Base-by-base conservation (phyloP, 2,329 filamentous ascomycete genomes). In the Colletotrichum theobromicola region DNA sequence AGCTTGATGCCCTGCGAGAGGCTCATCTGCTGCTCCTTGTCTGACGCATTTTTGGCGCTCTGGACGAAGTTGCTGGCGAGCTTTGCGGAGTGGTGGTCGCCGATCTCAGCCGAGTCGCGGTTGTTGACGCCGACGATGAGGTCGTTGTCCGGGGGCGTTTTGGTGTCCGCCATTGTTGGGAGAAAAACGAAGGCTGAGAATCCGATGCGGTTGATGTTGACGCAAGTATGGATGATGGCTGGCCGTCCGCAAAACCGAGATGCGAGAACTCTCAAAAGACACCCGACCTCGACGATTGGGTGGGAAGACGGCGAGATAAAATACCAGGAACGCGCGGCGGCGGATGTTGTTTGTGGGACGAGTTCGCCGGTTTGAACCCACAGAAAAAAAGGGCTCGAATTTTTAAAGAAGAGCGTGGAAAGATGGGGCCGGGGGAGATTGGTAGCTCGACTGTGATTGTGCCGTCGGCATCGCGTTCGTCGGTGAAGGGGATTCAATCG, bases 1-100 rank as follows among this genome's bases (percentile, higher is more conserved):
- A 97, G 88, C 80, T 88, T 91, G 82, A 98, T 88, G 76, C 94
- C 95, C 85, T 98, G 91, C 82, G 90, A 81, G 72, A 98, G 86
- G 61, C 89, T 93, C 93, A 95, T 95, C 16, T 86, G 88, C 78
- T 91, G 92, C 83, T 93, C 91, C 82, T 91, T 91, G 74, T 91
- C 87, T 32, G 90, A 87, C 18, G 91, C 91, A 34, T 81, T 79
- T 77, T 83, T 87, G 67, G 88, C 88, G 77, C 84, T 83, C 79
- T 87, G 83, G 75, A 88, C 83, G 46, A 88, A 79, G 35, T 81
- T 81, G 77, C 79, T 79, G 76, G 81, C 76, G 67, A 79, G 72
- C 76, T 81, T 80, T 74, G 68, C 60, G 24, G 67, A 30, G 21
- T 74, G 72, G 46, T 69, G 34, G 16, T 69, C 67, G 61, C 58